Base-by-base conservation (phyloP, 257 asterid genomes). In the Salvia hispanica region DNA sequence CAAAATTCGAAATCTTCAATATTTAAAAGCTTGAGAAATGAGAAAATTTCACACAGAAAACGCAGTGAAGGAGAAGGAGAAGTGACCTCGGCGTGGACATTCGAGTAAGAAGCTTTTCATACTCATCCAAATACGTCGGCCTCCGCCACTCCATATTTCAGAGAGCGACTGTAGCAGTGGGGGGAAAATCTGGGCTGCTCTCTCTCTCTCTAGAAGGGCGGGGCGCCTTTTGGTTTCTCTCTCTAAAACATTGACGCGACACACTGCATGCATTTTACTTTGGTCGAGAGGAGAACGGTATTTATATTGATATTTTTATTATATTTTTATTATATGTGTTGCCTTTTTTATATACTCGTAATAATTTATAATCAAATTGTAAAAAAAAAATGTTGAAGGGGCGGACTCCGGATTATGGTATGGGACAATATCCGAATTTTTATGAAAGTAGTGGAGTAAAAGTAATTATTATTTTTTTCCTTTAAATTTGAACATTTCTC, bases 51-150 rank as follows among this genome's bases (percentile, higher is more conserved):
- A 61, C 53, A 36, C 13, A 37, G 21, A 12, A 62, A 4, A 39
- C 39, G 68, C 43, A 18, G 21, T 9, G 12, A 39, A 16, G 31
- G n/a, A 39, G 12, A 39, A 16, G 31, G n/a, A 39, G 15, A 6
- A 54, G 73, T 28, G n/a, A 94, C 98, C 96, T 91, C 6, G 99
- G 99, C 25, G 95, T 86, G 50, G 85, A 85, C 98, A 94, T 91
- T 40, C 98, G 86, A 69, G 78, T 70, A 52, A 94, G 79, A 71
- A 91, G 99, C 74, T 94, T 91, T 53, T 94, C 96, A 48, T 94
- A 94, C 76, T 94, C 99, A 82, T 94, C 96, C 69, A 86, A 58
- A 77, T 82, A 76, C 10, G 87, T 70, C 36, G 85, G 89, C 92
- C 94, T 18, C 21, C 21, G 21, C 21, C 21, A 85, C 95, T 85